A percentile compares a stretch with the other conserved stretches of the same genome.
Evolutionary conservation across 805 yeast species (phyloP).

Genomic region (Nakazawaea molendinolei): DNA sequence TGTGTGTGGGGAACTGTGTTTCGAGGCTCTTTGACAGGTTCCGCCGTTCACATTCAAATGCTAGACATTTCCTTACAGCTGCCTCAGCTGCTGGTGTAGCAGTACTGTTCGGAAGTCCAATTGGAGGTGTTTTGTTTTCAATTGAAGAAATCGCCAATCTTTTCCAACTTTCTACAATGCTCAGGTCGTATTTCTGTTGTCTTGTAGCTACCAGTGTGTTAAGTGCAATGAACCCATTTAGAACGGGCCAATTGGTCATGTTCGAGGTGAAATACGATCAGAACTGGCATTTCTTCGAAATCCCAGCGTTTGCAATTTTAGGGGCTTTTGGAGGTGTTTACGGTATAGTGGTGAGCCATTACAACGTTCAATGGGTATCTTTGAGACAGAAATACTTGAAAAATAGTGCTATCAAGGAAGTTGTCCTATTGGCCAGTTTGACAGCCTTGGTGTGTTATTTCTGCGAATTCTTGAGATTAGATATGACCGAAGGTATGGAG

Average conservation of each 20-base stretch:
- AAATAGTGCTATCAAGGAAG: conserved; percentile 62
- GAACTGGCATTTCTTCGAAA: conserved; percentile 81
- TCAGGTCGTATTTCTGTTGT: conserved; percentile 90
- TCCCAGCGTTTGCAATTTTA: conserved; percentile 68
- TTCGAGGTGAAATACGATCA: conserved; percentile 87
- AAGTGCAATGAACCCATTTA: conserved; percentile 79
- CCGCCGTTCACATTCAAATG: conserved; percentile 35
- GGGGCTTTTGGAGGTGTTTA: conserved; percentile 92
- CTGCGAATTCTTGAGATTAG: conserved; percentile 72
- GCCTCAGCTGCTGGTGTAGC: conserved; percentile 98
- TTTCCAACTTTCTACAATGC: conserved; percentile 71
- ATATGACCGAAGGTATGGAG: conserved; percentile 96
- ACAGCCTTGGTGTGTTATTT: conserved; percentile 79
- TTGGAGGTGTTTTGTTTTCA: conserved; percentile 92
- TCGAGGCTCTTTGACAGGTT: conserved; percentile 46
- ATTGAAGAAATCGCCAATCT: conserved; percentile 82
- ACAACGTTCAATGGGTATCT: conserved; percentile 68
- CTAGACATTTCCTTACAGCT: conserved; percentile 68
- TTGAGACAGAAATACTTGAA: conserved; percentile 68
- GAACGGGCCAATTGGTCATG: conserved; percentile 90
- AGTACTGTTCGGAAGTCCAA: conserved; percentile 95
- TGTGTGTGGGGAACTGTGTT: conserved; percentile 85
- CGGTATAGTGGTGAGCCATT: conserved; percentile 71
- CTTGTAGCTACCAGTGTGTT: conserved; percentile 79
- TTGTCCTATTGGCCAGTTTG: conserved; percentile 52